Base-by-base conservation (phyloP, 116 monocot species). In the Zostera marina region DNA sequence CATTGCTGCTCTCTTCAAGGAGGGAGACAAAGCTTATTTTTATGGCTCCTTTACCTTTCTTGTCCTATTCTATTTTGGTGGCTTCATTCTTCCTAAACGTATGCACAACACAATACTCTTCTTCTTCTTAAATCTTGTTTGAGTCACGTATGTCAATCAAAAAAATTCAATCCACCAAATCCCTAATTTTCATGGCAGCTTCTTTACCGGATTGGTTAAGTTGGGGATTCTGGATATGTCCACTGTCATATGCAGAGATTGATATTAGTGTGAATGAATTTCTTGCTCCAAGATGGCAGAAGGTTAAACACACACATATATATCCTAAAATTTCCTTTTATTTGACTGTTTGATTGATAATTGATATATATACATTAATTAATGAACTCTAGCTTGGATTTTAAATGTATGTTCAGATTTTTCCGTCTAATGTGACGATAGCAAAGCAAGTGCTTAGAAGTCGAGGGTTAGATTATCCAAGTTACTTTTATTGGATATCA, bases 191-290 rank as follows among this genome's bases (percentile, higher is more conserved):
- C 22, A 11, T 46, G 67, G 54, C 72, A 94, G 93, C 61, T 17
- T 79, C 76, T 49, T 61, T 88, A 26, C 88, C 88, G 16, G 49
- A n/a, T 52, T 94, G 93, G 93, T 66, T 88, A 32, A 69, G 52
- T 40, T 94, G 93, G 93, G 84, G 67, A 67, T 94, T 88, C 66
- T 88, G 93, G 93, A 7, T 72, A 62, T 94, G 84, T 16, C 93
- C 93, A 61, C 38, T 84, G 56, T 64, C 88, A 51, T 94, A 94
- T 64, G 64, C 70, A 40, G 75, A 94, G 58, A 88, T 88, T 21
- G 88, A 73, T 22, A 11, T 94, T n/a, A 52, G 77, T 61, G 59
- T 68, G 49, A 94, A 93, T 74, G 93, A 93, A 60, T 87, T 93
- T 52, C 77, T 66, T 55, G 81, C 84, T 49, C 67, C 81, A 23